Conservation (phyloP, 2,329 filamentous ascomycete species). For the Aspergillus fischeri region DNA sequence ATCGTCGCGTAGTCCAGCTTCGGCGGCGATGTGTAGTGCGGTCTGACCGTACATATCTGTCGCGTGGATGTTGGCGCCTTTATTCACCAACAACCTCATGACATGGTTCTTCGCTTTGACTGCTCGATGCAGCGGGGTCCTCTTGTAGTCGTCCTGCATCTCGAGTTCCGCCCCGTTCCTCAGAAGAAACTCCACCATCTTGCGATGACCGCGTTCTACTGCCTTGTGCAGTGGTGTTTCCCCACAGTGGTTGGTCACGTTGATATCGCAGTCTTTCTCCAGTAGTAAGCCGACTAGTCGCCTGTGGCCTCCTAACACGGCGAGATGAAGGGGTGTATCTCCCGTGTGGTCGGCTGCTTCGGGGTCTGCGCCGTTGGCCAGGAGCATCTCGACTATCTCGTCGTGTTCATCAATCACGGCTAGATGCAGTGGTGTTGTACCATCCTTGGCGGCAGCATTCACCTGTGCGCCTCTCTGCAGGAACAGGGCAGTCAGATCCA, state of each 20-base stretch:
- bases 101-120: conserved; percentile 16
- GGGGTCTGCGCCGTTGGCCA: conserved; percentile 20
- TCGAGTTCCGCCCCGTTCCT: conserved; percentile 22
- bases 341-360: conserved; percentile 22
- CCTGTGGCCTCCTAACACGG: conserved; percentile 14
- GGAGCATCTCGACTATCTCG: conserved; percentile 20
- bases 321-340: conserved; percentile 22
- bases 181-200: conserved; percentile 26
- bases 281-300: conserved; percentile 18
- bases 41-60: conserved; percentile 21
- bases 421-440: conserved; percentile 17
- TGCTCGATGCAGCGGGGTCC: conserved; percentile 19
- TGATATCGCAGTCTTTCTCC: conserved; percentile 21
- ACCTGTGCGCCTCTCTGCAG: conserved; percentile 13
- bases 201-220: conserved; percentile 22
- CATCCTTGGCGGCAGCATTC: conserved; percentile 14
- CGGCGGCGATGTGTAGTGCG: conserved; percentile 20
- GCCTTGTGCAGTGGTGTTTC: conserved; percentile 29
- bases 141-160: conserved; percentile 19
- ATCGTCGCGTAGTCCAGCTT: conserved; percentile 16
- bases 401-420: conserved; percentile 21
- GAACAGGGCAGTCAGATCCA: conserved; percentile 11
- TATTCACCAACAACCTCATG: conserved; percentile 19
- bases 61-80: conserved; percentile 13
- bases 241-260: conserved; percentile 20